These are phyloP conservation scores for Monilinia aucupariae DNA, from an alignment of 2,329 filamentous ascomycete species.

Conservation along the genomic window DNA sequence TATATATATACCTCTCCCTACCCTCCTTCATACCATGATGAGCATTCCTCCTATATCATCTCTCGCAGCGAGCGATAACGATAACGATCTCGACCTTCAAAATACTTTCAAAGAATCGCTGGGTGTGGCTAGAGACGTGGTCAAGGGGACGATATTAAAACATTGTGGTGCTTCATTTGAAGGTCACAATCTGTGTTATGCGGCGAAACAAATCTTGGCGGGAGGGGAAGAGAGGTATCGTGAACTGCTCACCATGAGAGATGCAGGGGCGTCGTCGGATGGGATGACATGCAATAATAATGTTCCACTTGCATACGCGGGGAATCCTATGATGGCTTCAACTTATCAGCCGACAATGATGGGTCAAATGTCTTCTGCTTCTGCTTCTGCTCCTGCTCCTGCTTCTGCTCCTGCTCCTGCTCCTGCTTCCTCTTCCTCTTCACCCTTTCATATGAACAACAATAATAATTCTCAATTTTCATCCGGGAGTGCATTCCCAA, in stretches of 20 bases:
- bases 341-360: background rate
- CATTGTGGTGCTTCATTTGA: background rate
- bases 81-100: conserved; percentile 14
- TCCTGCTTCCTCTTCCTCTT: too few species aligned
- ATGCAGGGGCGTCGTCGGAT: background rate
- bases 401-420: too few species aligned
- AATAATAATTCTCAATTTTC: conserved; percentile 7
- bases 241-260: background rate
- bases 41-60: background rate
- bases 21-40: background rate
- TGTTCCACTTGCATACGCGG: conserved; percentile 12
- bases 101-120: conserved; percentile 14
- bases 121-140: conserved; percentile 10
- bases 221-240: background rate
- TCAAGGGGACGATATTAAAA: conserved; percentile 5
- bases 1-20: background rate
- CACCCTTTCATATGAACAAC: conserved; percentile 4
- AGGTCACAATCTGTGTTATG: background rate
- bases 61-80: background rate
- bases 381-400: too few species aligned
- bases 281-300: background rate
- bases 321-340: background rate
- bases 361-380: background rate
- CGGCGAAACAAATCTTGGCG: background rate
- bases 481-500: background rate